Conservation (phyloP, 108 stramenopile species). For the Parmales sp. region DNA sequence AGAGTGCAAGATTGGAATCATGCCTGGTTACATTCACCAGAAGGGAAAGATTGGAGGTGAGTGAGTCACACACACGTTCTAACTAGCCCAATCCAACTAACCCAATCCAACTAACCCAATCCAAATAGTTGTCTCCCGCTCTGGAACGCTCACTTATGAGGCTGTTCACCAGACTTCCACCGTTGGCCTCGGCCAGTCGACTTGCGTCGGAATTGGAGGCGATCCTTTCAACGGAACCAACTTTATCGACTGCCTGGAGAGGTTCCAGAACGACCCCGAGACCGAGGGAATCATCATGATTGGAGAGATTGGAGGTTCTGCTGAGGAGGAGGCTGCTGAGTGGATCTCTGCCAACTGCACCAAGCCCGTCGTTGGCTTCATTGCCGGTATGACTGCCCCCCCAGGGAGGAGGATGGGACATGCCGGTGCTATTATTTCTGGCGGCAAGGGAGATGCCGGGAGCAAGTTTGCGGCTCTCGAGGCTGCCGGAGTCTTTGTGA, state of each 20-base stretch:
- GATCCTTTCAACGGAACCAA: constrained; percentile 99
- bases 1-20: constrained; percentile 99
- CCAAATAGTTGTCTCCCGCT: constrained; percentile 89
- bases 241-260: constrained; percentile 95
- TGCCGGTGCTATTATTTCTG: constrained; percentile 96
- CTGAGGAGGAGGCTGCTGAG: constrained; percentile 62
- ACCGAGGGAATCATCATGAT: constrained; percentile 98
- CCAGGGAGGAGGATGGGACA: constrained; percentile 99
- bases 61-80: too few species aligned
- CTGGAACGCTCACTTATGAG: constrained; percentile 95
- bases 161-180: constrained; percentile 95
- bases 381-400: constrained; percentile 97
- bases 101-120: too few species aligned
- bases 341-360: constrained; percentile 94
- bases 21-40: constrained; percentile 98
- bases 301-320: constrained; percentile 92
- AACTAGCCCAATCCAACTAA: too few species aligned
- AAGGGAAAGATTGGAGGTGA: constrained; percentile 92
- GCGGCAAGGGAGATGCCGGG: constrained; percentile 91
- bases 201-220: constrained; percentile 96
- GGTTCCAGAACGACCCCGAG: constrained; percentile 95
- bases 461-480: constrained; percentile 92
- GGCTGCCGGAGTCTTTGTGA: constrained; percentile 82
- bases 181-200: constrained; percentile 88
- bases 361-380: constrained; percentile 99